These are phyloP conservation scores for Blastobotrys capitulatus DNA, from an alignment of 1,139 yeast species.

Conservation along the genomic window DNA sequence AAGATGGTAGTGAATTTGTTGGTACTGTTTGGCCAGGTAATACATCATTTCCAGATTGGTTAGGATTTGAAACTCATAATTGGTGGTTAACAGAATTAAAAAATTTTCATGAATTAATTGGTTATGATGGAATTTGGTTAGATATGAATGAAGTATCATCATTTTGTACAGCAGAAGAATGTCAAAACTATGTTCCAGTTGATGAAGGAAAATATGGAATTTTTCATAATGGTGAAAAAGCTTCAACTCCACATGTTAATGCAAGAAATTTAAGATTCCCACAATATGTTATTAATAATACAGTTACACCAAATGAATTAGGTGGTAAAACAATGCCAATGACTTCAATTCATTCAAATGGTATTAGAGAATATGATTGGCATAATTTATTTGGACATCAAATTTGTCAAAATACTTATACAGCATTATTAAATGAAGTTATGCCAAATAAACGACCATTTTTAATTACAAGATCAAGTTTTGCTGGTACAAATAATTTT, in stretches of 20 bases:
- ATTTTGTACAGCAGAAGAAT: conserved; percentile 30
- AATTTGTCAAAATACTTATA: conserved; percentile 16
- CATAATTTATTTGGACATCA: conserved; percentile 19
- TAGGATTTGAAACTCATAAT: conserved; percentile 27
- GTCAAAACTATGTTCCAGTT: conserved; percentile 26
- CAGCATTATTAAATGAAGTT: conserved; percentile 9
- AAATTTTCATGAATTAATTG: conserved; percentile 26
- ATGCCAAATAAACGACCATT: conserved; percentile 20
- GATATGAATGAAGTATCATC: conserved; percentile 38
- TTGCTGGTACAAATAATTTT: conserved; percentile 19
- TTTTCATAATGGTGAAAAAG: conserved; percentile 22
- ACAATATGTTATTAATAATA: conserved; percentile 31
- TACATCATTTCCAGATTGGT: conserved; percentile 36
- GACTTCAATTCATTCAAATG: conserved; percentile 34
- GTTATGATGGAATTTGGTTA: conserved; percentile 36
- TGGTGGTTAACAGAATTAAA: conserved; percentile 31
- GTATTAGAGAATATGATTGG: conserved; percentile 33
- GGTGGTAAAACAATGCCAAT: conserved; percentile 33
- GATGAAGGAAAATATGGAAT: conserved; percentile 20
- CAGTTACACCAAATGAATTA: conserved; percentile 22
- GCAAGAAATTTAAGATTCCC: conserved; percentile 36
- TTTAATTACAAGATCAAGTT: conserved; percentile 19
- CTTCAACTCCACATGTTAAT: conserved; percentile 28
- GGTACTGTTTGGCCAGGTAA: conserved; percentile 26
- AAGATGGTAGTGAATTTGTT: conserved; percentile 20